Conservation (phyloP, 2,329 filamentous ascomycete species). For the Neocatenulostroma microsporum region DNA sequence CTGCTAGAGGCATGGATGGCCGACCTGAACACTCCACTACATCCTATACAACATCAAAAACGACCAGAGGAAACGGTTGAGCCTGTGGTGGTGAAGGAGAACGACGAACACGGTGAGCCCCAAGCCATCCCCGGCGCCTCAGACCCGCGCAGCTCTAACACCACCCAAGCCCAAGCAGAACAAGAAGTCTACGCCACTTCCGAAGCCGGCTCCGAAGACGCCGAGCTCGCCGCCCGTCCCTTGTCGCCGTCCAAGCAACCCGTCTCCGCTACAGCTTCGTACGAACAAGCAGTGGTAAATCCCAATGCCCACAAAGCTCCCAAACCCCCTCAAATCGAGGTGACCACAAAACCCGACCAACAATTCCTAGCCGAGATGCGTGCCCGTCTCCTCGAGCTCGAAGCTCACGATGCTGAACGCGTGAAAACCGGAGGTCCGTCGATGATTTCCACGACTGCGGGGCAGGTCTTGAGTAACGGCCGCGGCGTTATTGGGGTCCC, state of each 20-base stretch:
- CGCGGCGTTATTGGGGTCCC: slow-evolving; percentile 19
- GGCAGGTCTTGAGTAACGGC: no score
- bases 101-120: slow-evolving; percentile 14
- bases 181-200: slow-evolving; percentile 24
- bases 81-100: slow-evolving; percentile 38
- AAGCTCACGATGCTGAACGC: slow-evolving; percentile 55
- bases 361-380: slow-evolving; percentile 30
- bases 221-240: slow-evolving; percentile 9
- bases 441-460: no score
- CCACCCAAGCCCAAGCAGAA: slow-evolving; percentile 10
- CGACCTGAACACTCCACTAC: slow-evolving; percentile 18
- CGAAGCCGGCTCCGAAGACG: slow-evolving; percentile 16
- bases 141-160: no score
- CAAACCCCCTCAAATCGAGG: slow-evolving; percentile 25
- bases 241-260: slow-evolving; percentile 17
- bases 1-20: slow-evolving; percentile 68
- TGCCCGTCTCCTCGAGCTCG: slow-evolving; percentile 64
- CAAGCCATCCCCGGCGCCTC: slow-evolving; percentile 18
- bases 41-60: not conserved
- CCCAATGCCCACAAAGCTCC: slow-evolving; percentile 24
- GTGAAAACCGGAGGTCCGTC: no score
- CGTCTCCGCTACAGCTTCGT: slow-evolving; percentile 22
- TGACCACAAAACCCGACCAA: slow-evolving; percentile 28
- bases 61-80: no score
- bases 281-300: slow-evolving; percentile 25